Conservation (phyloP, 1,139 yeast species). For the Yamadazyma mexicana region DNA sequence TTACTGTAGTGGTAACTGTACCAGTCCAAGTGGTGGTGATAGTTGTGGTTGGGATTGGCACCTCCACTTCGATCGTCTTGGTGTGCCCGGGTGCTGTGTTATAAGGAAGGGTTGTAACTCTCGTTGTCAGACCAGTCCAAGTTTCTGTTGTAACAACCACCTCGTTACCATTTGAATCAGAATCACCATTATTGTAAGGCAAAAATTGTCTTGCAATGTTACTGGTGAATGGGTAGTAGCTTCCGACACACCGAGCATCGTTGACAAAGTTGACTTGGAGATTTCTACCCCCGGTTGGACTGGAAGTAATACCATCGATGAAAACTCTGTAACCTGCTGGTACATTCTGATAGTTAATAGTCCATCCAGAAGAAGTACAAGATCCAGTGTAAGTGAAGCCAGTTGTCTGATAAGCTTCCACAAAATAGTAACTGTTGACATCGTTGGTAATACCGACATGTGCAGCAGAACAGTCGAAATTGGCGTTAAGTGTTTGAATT, state of each 20-base stretch:
- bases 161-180: slow-evolving; percentile 23
- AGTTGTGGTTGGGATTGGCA: slow-evolving; percentile 17
- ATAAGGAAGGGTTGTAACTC: slow-evolving; percentile 21
- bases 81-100: slow-evolving; percentile 12
- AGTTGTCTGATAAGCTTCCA: slow-evolving; percentile 12
- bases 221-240: background rate
- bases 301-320: slow-evolving; percentile 18
- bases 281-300: slow-evolving; percentile 4
- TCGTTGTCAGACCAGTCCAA: slow-evolving; percentile 23
- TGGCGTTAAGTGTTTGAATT: slow-evolving; percentile 9
- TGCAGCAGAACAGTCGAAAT: slow-evolving; percentile 24
- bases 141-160: slow-evolving; percentile 24
- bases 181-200: slow-evolving; percentile 11
- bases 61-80: slow-evolving; percentile 6
- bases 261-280: slow-evolving; percentile 7
- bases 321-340: slow-evolving; percentile 37
- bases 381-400: slow-evolving; percentile 10
- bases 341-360: slow-evolving; percentile 20
- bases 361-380: slow-evolving; percentile 17
- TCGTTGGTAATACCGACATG: slow-evolving; percentile 22
- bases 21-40: slow-evolving; percentile 14
- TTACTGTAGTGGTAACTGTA: slow-evolving; percentile 4
- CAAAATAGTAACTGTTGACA: slow-evolving; percentile 24
- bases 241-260: slow-evolving; percentile 10
- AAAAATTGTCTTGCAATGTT: slow-evolving; percentile 1